Evolutionary conservation across 805 yeast genomes (phyloP), one percentile per base, ranked within the genome.

Genomic region (Peterozyma xylosa): DNA sequence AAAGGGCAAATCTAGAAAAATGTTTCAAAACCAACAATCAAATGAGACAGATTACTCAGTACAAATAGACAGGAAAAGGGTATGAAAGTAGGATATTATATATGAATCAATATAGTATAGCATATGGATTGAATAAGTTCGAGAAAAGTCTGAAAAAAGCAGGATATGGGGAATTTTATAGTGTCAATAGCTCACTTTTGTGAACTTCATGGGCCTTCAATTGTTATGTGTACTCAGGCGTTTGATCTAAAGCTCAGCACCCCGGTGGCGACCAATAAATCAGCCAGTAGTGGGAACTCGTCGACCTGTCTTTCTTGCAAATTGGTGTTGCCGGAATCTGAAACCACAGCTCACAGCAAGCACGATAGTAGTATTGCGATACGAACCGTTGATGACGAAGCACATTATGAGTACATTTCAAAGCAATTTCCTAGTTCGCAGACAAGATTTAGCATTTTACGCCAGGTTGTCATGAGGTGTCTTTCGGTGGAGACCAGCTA

Each of bases 201-300:
- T 58, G 91, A 84, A 59, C 71, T 78, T 17, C 90, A 84, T 55
- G 91, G 91, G 0, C 90, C 91, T 0, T 67, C 80, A 11, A 73
- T 79, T 35, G 66, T 84, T 1, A 60, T 80, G 55, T 82, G 86
- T 49, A 80, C 89, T 0, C 86, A 80, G 51, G 50, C 57, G 21
- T 54, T 59, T 2, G 43, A 57, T 1, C 48, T 45, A 2, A 53
- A 50, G 10, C 42, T 49, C 73, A 32, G 66, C 73, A 41, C 55
- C 70, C 69, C 35, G 11, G 9, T 35, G 9, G n/a, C 38, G 27
- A 21, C 27, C 27, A 21, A 21, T 21, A 21, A 21, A 10, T 7
- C 30, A 6, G 15, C 41, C 9, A 17, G 33, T n/a, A 38, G 13
- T 5, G 11, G 34, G 11, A 38, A 33, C 35, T 50, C 76, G 47